Conservation (phyloP, 345 rosid species). For the Microthlaspi erraticum region DNA sequence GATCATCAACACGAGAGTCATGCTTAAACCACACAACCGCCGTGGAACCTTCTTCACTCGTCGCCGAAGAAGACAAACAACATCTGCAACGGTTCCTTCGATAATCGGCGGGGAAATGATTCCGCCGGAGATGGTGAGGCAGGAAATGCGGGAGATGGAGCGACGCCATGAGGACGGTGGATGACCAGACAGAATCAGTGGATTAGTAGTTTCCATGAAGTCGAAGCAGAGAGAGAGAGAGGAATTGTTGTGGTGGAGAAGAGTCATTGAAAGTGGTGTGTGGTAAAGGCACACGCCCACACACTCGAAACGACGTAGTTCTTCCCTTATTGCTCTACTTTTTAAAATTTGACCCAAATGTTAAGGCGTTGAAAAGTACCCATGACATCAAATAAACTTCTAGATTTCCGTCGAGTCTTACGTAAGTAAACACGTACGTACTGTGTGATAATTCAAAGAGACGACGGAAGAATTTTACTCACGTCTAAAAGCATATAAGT, state of each 20-base stretch:
- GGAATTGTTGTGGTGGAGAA: conserved; percentile 55
- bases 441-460: neutral
- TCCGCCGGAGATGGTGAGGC: conserved; percentile 29
- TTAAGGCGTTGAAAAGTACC: too few relatives aligned
- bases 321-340: too few relatives aligned
- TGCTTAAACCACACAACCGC: conserved; percentile 93
- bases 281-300: neutral
- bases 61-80: conserved; percentile 27
- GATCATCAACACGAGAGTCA: conserved; percentile 87
- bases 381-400: neutral
- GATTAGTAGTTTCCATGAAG: conserved; percentile 46
- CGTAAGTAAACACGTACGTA: neutral
- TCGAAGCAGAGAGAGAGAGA: neutral
- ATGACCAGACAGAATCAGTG: conserved; percentile 9
- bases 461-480: neutral
- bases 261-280: conserved; percentile 37
- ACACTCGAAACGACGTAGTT: conserved; percentile 5
- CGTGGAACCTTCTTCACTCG: conserved; percentile 45
- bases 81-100: conserved; percentile 31
- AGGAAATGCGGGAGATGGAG: conserved; percentile 49
- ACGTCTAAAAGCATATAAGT: neutral
- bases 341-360: too few relatives aligned
- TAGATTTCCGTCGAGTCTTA: neutral
- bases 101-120: conserved; percentile 6
- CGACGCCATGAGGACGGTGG: conserved; percentile 50